phyloP scores from a whole-genome alignment of 2,329 filamentous ascomycete species.

The Ophiocordyceps unilateralis region DNA sequence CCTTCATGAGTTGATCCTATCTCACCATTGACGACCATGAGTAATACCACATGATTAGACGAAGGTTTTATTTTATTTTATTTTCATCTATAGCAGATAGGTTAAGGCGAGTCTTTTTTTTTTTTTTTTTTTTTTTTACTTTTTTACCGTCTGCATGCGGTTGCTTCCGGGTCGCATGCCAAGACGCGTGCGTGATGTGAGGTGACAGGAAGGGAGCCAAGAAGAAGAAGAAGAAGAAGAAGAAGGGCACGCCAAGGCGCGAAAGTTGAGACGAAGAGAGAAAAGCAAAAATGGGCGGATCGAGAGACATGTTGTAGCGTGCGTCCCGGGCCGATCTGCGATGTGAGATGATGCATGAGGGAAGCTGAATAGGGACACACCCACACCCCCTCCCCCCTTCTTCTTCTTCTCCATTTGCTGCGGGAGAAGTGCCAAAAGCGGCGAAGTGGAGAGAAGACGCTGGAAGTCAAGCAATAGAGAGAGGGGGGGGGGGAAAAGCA shows the following conservation, averaged over 20 bases:
- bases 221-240: neutral
- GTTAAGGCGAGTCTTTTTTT: no score
- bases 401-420: no score
- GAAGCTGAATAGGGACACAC: no score
- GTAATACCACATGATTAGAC: conserved; percentile 5
- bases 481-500: no score
- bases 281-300: neutral
- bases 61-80: neutral
- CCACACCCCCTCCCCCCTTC: no score
- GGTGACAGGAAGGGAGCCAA: neutral
- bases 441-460: neutral
- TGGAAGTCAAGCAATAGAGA: neutral
- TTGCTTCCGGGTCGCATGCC: neutral
- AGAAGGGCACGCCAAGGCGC: neutral
- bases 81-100: neutral
- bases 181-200: neutral
- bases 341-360: no score
- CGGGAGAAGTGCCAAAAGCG: no score
- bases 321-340: neutral
- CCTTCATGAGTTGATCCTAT: neutral
- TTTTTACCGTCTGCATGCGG: neutral
- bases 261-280: neutral
- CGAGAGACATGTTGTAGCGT: neutral
- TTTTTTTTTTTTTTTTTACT: neutral
- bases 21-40: neutral